Percentiles rank a stretch among this genome's conserved stretches.
Conservation (phyloP, 2,329 filamentous ascomycete genomes). For the Corinectria fuckeliana region DNA sequence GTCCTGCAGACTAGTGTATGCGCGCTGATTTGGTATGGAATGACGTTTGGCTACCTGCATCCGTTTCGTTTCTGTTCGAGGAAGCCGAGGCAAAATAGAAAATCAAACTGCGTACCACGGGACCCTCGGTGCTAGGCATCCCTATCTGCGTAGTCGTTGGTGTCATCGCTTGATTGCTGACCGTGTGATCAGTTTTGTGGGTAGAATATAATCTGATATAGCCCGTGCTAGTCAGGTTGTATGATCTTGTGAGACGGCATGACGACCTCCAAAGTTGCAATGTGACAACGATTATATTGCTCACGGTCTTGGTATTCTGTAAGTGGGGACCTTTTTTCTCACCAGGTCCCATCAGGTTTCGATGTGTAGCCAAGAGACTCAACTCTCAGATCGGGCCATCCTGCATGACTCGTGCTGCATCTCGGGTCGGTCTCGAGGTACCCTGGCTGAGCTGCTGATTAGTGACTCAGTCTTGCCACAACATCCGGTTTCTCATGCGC, state of each 20-base stretch:
- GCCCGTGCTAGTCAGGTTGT: slow-evolving; percentile 4
- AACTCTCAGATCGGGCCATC: slow-evolving; percentile 6
- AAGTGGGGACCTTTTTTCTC: slow-evolving; percentile 3
- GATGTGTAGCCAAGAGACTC: not conserved
- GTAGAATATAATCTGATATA: not conserved
- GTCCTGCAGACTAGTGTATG: slow-evolving; percentile 9
- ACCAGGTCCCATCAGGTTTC: slow-evolving; percentile 1
- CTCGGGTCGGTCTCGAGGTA: not conserved
- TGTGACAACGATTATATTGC: slow-evolving; percentile 4
- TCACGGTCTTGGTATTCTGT: not conserved
- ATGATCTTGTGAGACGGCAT: slow-evolving; percentile 13
- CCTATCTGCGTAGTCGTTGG: slow-evolving; percentile 3
- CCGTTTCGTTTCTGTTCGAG: not conserved
- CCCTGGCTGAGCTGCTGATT: not conserved
- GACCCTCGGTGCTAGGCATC: not conserved
- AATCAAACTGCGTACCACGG: slow-evolving; percentile 5
- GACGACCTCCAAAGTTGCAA: not conserved
- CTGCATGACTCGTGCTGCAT: not conserved
- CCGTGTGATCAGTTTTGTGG: not conserved
- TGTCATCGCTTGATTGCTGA: slow-evolving; percentile 9
- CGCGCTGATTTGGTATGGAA: not conserved
- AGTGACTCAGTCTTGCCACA: not conserved
- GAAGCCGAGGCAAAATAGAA: not conserved
- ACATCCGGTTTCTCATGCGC: not conserved
- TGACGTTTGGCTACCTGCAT: not conserved